Evolutionary conservation across 2,329 filamentous ascomycete species (phyloP), one percentile per base, ranked within the genome.

Genomic region (Trichoderma simmonsii): DNA sequence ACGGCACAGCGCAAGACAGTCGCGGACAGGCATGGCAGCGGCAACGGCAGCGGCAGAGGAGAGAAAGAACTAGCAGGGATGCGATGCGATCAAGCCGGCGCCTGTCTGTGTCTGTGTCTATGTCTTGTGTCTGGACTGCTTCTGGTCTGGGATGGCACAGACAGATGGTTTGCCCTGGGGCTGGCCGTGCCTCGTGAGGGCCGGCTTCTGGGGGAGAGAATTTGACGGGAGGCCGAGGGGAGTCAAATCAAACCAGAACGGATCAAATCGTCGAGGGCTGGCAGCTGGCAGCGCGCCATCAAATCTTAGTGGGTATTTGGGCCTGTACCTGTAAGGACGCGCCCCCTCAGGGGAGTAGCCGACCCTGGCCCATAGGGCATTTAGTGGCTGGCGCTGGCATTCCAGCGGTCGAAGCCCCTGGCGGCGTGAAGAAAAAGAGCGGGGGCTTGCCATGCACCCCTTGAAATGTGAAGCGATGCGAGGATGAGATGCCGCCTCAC

Each of bases 131-230:
- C 36, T 39, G 36, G 36, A 39, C 36, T 63, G 62, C 39, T 34
- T 48, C 54, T 56, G 43, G 54, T 15, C 71, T 43, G 61, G 71
- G 71, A 73, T 73, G 71, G 71, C 71, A 73, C 71, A 73, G 68
- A 71, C 71, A 26, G 71, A 71, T 71, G 61, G 67, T 62, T 70
- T 70, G 71, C 59, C 59, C 43, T 63, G 48, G 65, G 51, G 65
- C 54, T 54, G 43, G 66, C 54, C 54, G 54, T 63, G 68, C 68
- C 68, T 64, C 30, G 36, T 32, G 57, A 64, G 39, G 60, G 60
- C 59, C 28, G 60, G 59, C 48, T 51, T 26, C 34, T 51, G 48
- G 48, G 63, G 63, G 57, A 54, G 8, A 62, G 66, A 54, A 54
- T 62, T 34, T 54, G 66, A 61, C 43, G 59, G 70, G 64, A 28